phyloP scores from a whole-genome alignment of 768 basidiomycete species.

The Saitozyma podzolica region DNA sequence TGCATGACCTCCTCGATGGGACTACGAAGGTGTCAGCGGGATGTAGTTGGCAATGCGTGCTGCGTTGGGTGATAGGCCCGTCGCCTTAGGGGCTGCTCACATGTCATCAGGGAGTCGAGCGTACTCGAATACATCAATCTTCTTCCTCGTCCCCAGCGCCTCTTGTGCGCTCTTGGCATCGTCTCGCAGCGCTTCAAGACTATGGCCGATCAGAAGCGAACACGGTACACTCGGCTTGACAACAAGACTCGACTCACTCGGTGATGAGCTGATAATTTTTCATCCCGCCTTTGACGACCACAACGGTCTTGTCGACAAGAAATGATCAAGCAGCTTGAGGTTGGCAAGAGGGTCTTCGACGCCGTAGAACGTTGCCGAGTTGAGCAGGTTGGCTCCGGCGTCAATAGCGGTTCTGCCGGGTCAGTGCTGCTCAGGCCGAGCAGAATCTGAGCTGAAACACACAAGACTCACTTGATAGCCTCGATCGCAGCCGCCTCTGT shows the following conservation, averaged over 20 bases:
- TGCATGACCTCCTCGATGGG: slow-evolving; percentile 57
- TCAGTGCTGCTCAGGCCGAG: neutral
- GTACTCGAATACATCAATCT: slow-evolving; percentile 60
- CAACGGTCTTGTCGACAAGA: slow-evolving; percentile 58
- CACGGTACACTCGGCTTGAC: neutral
- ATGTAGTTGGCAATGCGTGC: neutral
- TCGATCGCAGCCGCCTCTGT: slow-evolving; percentile 59
- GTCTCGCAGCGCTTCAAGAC: slow-evolving; percentile 56
- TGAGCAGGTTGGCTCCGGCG: slow-evolving; percentile 33
- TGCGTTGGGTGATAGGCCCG: neutral
- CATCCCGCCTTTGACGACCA: slow-evolving; percentile 57
- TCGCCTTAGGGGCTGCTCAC: slow-evolving; percentile 8
- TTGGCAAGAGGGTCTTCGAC: slow-evolving; percentile 53
- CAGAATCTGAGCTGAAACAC: slow-evolving; percentile 6
- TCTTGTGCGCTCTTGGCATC: slow-evolving; percentile 57
- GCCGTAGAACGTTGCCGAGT: slow-evolving; percentile 63
- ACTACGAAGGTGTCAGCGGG: neutral
- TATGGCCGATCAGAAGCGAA: neutral
- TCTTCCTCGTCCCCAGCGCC: slow-evolving; percentile 54
- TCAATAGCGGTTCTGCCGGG: slow-evolving; percentile 32
- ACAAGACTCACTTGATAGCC: slow-evolving; percentile 58
- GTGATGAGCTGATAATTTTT: slow-evolving; percentile 5
- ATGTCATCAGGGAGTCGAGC: slow-evolving; percentile 15
- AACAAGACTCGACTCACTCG: slow-evolving; percentile 6
- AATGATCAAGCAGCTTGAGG: slow-evolving; percentile 58